Evolutionary conservation across 2,329 filamentous ascomycete genomes (phyloP).

Genomic region (Reticulascus tulasneorum): DNA sequence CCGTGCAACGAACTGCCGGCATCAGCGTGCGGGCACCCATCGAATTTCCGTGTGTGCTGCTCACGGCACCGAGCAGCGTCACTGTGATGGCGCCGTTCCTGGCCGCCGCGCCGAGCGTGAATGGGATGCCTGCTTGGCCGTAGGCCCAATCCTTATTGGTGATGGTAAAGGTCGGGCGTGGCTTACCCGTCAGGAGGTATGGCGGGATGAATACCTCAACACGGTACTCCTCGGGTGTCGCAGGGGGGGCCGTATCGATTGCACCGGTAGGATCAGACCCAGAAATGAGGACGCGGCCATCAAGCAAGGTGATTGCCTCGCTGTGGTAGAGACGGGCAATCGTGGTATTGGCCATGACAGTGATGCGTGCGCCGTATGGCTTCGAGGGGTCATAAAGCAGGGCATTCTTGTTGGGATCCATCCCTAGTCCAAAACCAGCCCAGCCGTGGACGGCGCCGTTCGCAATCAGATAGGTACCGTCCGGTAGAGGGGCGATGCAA

Average conservation of each 20-base stretch:
- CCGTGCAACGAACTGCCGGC: conserved; percentile 46
- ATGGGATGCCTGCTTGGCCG: conserved; percentile 33
- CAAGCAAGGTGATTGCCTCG: conserved; percentile 58
- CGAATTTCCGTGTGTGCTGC: conserved; percentile 49
- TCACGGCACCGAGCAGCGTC: conserved; percentile 44
- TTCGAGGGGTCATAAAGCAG: conserved; percentile 57
- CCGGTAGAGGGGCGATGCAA: conserved; percentile 59
- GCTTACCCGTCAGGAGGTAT: conserved; percentile 47
- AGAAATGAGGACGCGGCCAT: conserved; percentile 59
- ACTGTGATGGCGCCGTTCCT: conserved; percentile 38
- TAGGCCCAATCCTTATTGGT: conserved; percentile 52
- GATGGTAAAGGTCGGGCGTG: conserved; percentile 51
- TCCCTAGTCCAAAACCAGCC: conserved; percentile 58
- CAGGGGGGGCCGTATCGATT: conserved; percentile 35
- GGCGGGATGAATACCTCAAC: conserved; percentile 62
- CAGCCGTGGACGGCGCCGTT: conserved; percentile 57
- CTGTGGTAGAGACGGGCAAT: conserved; percentile 62
- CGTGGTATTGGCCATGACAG: conserved; percentile 60
- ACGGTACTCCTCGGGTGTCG: conserved; percentile 57
- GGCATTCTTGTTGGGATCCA: conserved; percentile 52
- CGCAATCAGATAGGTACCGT: conserved; percentile 60
- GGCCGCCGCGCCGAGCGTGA: conserved; percentile 34
- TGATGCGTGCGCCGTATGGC: conserved; percentile 52
- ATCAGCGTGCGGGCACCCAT: conserved; percentile 65
- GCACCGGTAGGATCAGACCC: conserved; percentile 51